A percentile compares a stretch with the other conserved stretches of the same genome.
These are phyloP conservation scores for Xylariaceae sp. DNA, from an alignment of 2,329 filamentous ascomycete species.

Conservation along the genomic window DNA sequence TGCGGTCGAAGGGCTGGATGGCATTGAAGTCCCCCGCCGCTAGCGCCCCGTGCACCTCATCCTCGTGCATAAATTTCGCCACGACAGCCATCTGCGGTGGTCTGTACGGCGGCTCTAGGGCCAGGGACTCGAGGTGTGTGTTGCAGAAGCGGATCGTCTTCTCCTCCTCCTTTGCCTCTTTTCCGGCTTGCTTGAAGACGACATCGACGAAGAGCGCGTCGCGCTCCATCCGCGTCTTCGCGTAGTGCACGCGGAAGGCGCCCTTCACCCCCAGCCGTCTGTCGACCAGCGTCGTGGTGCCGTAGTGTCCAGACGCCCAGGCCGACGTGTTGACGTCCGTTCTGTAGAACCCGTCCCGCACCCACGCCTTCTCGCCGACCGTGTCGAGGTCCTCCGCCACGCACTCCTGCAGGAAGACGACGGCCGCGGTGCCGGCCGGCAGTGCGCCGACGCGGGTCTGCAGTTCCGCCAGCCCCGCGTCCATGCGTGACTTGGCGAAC, in stretches of 20 bases:
- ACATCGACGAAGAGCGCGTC: slow-evolving; percentile 61
- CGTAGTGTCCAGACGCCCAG: slow-evolving; percentile 54
- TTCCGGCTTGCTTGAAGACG: slow-evolving; percentile 43
- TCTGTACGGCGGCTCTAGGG: slow-evolving; percentile 30
- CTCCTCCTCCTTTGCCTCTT: background rate
- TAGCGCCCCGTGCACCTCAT: slow-evolving; percentile 47
- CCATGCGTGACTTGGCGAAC: slow-evolving; percentile 34
- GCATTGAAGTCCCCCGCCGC: slow-evolving; percentile 63
- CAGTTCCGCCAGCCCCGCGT: slow-evolving; percentile 34
- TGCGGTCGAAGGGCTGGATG: slow-evolving; percentile 57
- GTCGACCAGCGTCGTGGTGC: slow-evolving; percentile 58
- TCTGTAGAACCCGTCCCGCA: slow-evolving; percentile 51
- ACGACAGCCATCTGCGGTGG: slow-evolving; percentile 34
- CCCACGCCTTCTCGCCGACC: slow-evolving; percentile 51
- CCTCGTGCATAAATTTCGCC: slow-evolving; percentile 32
- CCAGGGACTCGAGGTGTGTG: slow-evolving; percentile 41
- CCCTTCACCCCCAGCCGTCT: slow-evolving; percentile 45
- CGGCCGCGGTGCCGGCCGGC: slow-evolving; percentile 35
- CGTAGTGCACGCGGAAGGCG: slow-evolving; percentile 57
- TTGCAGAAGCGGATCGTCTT: slow-evolving; percentile 36
- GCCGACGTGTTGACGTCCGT: slow-evolving; percentile 49
- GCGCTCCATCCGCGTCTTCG: slow-evolving; percentile 51
- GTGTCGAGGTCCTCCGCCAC: slow-evolving; percentile 49
- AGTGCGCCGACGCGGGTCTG: slow-evolving; percentile 17
- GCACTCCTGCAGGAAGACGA: slow-evolving; percentile 61